A percentile compares a stretch with the other conserved stretches of the same genome.
Conservation (phyloP, 2,329 filamentous ascomycete genomes). For the Rhynchosporium graminicola region DNA sequence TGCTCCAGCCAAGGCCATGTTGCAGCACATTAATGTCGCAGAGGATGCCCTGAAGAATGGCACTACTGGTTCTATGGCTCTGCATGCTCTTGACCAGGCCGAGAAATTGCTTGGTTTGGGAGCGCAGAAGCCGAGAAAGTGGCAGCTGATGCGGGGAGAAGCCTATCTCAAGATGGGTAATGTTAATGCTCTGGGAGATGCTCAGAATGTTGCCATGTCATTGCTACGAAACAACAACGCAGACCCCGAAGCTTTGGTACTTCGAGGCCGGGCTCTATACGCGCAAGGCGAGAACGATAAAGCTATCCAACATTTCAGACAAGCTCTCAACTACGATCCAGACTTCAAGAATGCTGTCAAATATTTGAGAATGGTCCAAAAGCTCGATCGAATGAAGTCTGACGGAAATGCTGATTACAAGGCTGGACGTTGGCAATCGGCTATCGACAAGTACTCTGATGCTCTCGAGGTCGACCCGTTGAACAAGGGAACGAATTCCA, state of each 20-base stretch:
- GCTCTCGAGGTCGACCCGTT: constrained; percentile 82
- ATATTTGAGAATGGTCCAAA: constrained; percentile 86
- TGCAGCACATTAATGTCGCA: constrained; percentile 76
- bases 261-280: constrained; percentile 85
- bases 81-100: constrained; percentile 89
- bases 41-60: constrained; percentile 74
- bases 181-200: constrained; percentile 84
- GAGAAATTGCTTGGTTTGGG: constrained; percentile 74
- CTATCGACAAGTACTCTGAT: constrained; percentile 80
- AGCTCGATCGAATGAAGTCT: constrained; percentile 89
- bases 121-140: constrained; percentile 85
- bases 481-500: constrained; percentile 92
- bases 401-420: constrained; percentile 93
- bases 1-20: constrained; percentile 81
- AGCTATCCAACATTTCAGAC: constrained; percentile 87
- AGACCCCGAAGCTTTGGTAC: constrained; percentile 89
- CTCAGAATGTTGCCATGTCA: constrained; percentile 88
- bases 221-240: constrained; percentile 83
- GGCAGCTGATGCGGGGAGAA: constrained; percentile 89
- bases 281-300: constrained; percentile 93
- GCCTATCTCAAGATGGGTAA: constrained; percentile 92
- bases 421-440: constrained; percentile 73
- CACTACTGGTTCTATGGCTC: constrained; percentile 83
- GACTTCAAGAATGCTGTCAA: constrained; percentile 88
- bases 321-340: constrained; percentile 86